Conservation (phyloP, 257 asterid genomes). For the Paraleonurus japonicus region DNA sequence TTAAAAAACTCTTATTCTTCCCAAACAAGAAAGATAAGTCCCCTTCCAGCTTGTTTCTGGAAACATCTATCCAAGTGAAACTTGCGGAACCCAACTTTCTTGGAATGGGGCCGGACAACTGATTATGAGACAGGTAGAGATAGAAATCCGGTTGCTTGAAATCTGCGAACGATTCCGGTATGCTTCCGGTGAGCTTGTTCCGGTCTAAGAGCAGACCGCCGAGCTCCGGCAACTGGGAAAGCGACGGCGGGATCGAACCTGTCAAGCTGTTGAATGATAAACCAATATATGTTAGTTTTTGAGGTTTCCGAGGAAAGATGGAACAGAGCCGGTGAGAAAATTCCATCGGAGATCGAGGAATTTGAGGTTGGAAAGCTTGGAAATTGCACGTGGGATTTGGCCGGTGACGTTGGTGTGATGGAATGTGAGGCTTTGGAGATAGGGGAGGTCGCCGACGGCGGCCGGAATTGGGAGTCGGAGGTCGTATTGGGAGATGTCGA, state of each 20-base stretch:
- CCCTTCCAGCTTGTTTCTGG: too few relatives aligned
- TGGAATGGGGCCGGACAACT: constrained; percentile 40
- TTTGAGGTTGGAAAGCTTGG: too few relatives aligned
- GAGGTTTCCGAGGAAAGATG: too few relatives aligned
- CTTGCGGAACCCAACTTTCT: constrained; percentile 24
- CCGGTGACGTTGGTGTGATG: constrained; percentile 29
- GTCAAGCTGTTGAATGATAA: too few relatives aligned
- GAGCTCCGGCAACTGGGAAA: too few relatives aligned
- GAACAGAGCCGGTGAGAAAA: too few relatives aligned
- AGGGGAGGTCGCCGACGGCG: constrained; percentile 43
- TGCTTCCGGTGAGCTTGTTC: constrained; percentile 51
- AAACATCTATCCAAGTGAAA: too few relatives aligned
- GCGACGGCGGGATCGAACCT: too few relatives aligned
- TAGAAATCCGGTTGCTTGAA: constrained; percentile 22
- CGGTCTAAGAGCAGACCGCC: constrained; percentile 35
- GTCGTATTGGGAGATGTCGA: constrained; percentile 33
- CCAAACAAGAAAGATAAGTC: too few relatives aligned
- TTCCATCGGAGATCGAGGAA: too few relatives aligned
- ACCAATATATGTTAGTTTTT: too few relatives aligned
- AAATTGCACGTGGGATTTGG: too few relatives aligned
- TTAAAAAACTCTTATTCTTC: not conserved
- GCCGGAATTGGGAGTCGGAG: constrained; percentile 53
- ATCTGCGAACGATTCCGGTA: constrained; percentile 35
- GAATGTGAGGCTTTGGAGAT: constrained; percentile 25
- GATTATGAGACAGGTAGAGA: constrained; percentile 40